Percentiles rank a stretch among this genome's conserved stretches.
These are phyloP conservation scores for Furcasterigmium furcatum DNA, from an alignment of 2,329 filamentous ascomycete species.

Conservation along the genomic window DNA sequence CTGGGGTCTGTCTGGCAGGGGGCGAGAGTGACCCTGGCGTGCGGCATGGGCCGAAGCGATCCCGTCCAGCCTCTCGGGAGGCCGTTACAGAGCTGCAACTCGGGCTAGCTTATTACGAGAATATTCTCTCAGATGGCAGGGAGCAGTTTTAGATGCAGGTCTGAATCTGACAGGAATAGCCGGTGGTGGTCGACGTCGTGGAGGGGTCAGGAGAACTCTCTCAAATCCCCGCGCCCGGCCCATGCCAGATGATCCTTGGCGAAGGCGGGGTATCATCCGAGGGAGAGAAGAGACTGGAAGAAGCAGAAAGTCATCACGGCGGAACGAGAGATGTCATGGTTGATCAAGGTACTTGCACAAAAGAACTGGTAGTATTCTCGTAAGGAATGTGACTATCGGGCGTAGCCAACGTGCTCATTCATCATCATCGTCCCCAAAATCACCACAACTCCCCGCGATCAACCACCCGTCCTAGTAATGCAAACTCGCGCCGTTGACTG, in stretches of 20 bases:
- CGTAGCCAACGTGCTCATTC: background rate
- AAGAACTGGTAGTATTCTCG: background rate
- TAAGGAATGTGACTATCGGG: background rate
- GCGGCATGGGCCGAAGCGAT: conserved; percentile 10
- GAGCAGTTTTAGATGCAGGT: no score
- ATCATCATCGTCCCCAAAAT: background rate
- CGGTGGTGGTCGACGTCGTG: no score
- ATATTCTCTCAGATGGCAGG: no score
- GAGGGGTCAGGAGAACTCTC: no score
- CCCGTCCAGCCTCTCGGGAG: background rate
- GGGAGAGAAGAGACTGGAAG: no score
- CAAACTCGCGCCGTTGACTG: background rate
- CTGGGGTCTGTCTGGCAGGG: background rate
- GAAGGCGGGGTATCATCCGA: background rate
- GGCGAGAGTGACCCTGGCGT: background rate
- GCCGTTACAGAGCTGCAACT: no score
- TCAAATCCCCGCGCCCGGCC: no score
- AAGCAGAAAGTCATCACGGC: no score
- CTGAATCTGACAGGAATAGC: no score
- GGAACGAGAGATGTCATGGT: no score
- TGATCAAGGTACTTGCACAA: no score
- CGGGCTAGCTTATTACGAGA: no score
- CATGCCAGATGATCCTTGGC: background rate
- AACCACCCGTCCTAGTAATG: background rate
- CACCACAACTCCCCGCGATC: background rate